These are phyloP conservation scores for Populus tomentosa DNA, from an alignment of 441 rosid species.

Conservation along the genomic window DNA sequence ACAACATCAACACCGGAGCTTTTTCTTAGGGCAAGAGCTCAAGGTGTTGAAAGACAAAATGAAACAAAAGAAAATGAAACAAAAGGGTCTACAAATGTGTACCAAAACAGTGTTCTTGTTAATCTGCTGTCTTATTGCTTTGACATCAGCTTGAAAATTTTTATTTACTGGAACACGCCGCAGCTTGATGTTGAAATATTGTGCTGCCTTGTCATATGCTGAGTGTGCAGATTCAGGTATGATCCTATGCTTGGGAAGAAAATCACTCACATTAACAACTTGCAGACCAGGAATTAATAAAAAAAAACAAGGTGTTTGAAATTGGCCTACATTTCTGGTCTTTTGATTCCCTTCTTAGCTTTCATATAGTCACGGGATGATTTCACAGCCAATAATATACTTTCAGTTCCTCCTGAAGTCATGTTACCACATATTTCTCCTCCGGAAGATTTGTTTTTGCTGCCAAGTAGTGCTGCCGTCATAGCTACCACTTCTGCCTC, in stretches of 20 bases:
- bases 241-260: constrained; percentile 50
- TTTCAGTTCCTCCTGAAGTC: constrained; percentile 99
- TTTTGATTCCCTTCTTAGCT: constrained; percentile 74
- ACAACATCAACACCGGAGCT: constrained; percentile 1
- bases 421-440: constrained; percentile 95
- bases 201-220: constrained; percentile 97
- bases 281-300: constrained; percentile 7
- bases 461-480: constrained; percentile 88
- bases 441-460: constrained; percentile 66
- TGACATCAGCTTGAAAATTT: constrained; percentile 83
- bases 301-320: constrained; percentile 1
- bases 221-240: constrained; percentile 96
- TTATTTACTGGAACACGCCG: constrained; percentile 86
- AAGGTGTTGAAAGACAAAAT: background rate
- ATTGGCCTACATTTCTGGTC: constrained; percentile 72
- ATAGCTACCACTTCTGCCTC: constrained; percentile 97
- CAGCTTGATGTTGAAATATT: constrained; percentile 90
- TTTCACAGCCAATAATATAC: constrained; percentile 88
- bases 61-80: background rate
- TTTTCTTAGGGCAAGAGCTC: background rate
- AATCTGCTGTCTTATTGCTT: constrained; percentile 55
- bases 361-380: constrained; percentile 95
- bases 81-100: constrained; percentile 13
- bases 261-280: constrained; percentile 15
- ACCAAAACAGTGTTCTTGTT: constrained; percentile 88